Evolutionary conservation across 371 early-diverging fungal genomes (phyloP).

Genomic region (Encephalitozoon cuniculi): DNA sequence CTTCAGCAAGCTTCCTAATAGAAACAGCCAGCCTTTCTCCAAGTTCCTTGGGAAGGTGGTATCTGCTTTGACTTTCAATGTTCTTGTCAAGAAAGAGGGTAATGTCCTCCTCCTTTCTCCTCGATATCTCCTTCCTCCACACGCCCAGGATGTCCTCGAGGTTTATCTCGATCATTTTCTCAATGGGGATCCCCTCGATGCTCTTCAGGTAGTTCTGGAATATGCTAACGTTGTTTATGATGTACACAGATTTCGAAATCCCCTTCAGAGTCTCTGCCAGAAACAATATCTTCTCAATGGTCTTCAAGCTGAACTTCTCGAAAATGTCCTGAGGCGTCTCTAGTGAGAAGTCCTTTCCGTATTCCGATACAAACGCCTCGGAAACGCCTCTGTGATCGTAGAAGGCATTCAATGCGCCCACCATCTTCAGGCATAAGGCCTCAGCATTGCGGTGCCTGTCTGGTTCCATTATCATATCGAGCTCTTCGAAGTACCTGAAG

Average conservation of each 20-base stretch:
- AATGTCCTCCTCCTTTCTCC: constrained; percentile 4
- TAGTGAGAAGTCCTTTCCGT: constrained; percentile 33
- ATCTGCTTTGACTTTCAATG: constrained; percentile 12
- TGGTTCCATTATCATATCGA: constrained; percentile 14
- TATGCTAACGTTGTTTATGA: constrained; percentile 37
- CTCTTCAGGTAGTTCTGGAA: constrained; percentile 14
- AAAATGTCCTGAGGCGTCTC: background rate
- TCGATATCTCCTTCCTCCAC: constrained; percentile 34
- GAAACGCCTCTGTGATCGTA: constrained; percentile 2
- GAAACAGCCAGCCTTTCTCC: background rate
- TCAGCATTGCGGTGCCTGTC: constrained; percentile 24
- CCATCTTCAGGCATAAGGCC: background rate
- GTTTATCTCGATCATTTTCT: constrained; percentile 6
- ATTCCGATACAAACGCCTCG: constrained; percentile 26
- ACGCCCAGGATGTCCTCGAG: constrained; percentile 8
- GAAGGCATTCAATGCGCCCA: constrained; percentile 15
- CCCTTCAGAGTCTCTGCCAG: constrained; percentile 11
- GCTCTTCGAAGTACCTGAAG: constrained; percentile 12
- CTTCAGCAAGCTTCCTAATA: background rate
- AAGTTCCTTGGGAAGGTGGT: constrained; percentile 32
- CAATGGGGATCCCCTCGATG: background rate
- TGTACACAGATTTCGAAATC: constrained; percentile 31
- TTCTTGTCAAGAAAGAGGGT: constrained; percentile 25
- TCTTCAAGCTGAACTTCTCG: constrained; percentile 11
- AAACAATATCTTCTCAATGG: constrained; percentile 6